phyloP scores from a whole-genome alignment of 2,329 filamentous ascomycete genomes.

The Talaromyces pinophilus region DNA sequence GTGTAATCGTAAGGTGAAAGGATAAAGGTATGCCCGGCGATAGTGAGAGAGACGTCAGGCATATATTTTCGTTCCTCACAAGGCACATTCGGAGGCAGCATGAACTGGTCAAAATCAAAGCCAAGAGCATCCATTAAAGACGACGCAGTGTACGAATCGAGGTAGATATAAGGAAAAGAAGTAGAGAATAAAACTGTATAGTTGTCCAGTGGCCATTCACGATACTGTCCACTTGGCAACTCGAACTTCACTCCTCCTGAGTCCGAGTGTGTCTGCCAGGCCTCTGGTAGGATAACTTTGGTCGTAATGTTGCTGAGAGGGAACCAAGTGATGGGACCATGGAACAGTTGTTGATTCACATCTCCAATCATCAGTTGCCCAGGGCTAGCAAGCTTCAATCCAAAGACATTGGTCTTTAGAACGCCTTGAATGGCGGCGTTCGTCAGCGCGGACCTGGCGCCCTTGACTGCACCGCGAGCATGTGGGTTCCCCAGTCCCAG shows the following conservation, averaged over 20 bases:
- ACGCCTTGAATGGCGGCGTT: conserved; percentile 4
- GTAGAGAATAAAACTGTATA: conserved; percentile 1
- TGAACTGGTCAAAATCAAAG: conserved; percentile 1
- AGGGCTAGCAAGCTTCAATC: conserved; percentile 5
- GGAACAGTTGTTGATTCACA: not conserved
- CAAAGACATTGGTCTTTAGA: conserved; percentile 4
- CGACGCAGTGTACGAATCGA: not conserved
- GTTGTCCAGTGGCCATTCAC: conserved; percentile 5
- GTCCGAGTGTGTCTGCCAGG: conserved; percentile 10
- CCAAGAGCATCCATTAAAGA: conserved; percentile 1
- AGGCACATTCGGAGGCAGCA: conserved; percentile 7
- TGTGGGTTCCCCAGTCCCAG: conserved; percentile 14
- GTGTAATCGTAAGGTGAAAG: conserved; percentile 12
- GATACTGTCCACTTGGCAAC: conserved; percentile 12
- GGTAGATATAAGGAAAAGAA: conserved; percentile 7
- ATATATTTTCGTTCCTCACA: conserved; percentile 7
- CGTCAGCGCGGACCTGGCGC: not conserved
- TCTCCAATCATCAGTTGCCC: conserved; percentile 12
- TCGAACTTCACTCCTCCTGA: conserved; percentile 8
- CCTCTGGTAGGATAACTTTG: conserved; percentile 6
- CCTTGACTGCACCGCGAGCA: not conserved
- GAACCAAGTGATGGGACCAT: not conserved
- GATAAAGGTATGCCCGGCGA: conserved; percentile 13
- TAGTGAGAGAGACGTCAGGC: conserved; percentile 16
- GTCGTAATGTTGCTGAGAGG: conserved; percentile 1